Conservation (phyloP, 495 filamentous ascomycete genomes). For the Pseudomonodictys pantanalensis region DNA sequence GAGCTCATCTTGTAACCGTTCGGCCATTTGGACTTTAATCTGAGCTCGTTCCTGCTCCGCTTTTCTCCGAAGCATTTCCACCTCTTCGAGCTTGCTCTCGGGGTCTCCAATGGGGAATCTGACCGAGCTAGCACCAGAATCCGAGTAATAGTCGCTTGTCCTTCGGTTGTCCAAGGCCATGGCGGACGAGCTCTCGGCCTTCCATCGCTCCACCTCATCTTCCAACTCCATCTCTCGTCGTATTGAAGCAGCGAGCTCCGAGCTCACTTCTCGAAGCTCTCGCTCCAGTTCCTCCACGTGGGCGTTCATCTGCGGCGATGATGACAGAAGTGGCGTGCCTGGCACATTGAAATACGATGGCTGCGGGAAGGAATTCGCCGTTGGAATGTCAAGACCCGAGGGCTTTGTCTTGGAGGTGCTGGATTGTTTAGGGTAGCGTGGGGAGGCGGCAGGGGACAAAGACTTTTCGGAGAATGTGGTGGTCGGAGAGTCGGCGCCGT, state of each 20-base stretch:
- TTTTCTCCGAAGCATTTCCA: constrained; percentile 76
- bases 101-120: constrained; percentile 61
- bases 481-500: constrained; percentile 59
- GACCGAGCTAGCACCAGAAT: constrained; percentile 84
- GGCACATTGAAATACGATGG: constrained; percentile 42
- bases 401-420: constrained; percentile 39
- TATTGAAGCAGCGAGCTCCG: constrained; percentile 88
- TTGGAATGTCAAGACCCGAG: constrained; percentile 41
- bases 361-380: constrained; percentile 34
- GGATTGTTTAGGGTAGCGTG: constrained; percentile 48
- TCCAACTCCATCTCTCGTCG: constrained; percentile 94
- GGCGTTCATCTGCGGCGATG: constrained; percentile 47
- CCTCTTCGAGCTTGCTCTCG: constrained; percentile 72
- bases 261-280: constrained; percentile 87
- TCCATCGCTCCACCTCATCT: constrained; percentile 83
- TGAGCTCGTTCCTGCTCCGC: constrained; percentile 90
- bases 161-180: constrained; percentile 55
- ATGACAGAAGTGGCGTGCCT: constrained; percentile 40
- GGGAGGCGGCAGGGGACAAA: constrained; percentile 58
- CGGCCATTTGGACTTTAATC: constrained; percentile 75
- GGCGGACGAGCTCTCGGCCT: constrained; percentile 58
- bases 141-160: constrained; percentile 97
- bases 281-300: constrained; percentile 79
- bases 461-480: constrained; percentile 64
- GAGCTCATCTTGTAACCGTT: constrained; percentile 82